Evolutionary conservation across 306 rosid species (phyloP).

Genomic region (Mimosa pudica): DNA sequence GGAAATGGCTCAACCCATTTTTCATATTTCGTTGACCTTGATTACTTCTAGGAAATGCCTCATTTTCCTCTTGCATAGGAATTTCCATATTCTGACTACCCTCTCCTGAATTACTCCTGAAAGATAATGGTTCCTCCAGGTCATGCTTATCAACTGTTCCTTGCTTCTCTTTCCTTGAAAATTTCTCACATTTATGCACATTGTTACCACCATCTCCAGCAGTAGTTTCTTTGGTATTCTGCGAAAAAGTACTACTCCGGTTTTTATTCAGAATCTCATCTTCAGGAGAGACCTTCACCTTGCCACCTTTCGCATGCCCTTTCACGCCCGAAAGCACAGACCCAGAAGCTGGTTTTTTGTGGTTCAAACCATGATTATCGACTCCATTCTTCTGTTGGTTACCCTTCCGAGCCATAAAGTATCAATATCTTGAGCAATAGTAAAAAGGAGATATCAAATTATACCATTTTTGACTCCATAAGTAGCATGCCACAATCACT

Average conservation of each 20-base stretch:
- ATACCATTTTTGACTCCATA: conserved; percentile 37
- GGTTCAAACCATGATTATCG: conserved; percentile 56
- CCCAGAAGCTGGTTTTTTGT: conserved; percentile 58
- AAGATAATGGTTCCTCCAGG: conserved; percentile 42
- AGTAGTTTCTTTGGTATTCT: conserved; percentile 39
- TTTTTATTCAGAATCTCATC: conserved; percentile 56
- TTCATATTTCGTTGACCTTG: conserved; percentile 43
- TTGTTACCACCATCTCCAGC: conserved; percentile 46
- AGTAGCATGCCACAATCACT: conserved; percentile 9
- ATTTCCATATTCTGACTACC: conserved; percentile 41
- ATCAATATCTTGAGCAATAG: conserved; percentile 1
- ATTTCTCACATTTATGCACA: conserved; percentile 40
- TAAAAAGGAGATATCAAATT: conserved; percentile 35
- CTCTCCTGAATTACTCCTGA: conserved; percentile 45
- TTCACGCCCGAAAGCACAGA: conserved; percentile 48
- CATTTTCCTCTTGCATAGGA: conserved; percentile 53
- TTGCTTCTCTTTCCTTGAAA: conserved; percentile 61
- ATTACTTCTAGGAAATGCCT: conserved; percentile 39
- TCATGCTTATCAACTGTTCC: conserved; percentile 42
- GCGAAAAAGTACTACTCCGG: conserved; percentile 43
- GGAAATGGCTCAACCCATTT: conserved; percentile 46
- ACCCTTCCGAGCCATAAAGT: conserved; percentile 87
- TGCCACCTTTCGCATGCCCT: conserved; percentile 51
- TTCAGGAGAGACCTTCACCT: conserved; percentile 60
- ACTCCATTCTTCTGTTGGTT: conserved; percentile 84